Evolutionary conservation across 73 alveolate species (phyloP).

Genomic region (Tetrahymena elliotti): DNA sequence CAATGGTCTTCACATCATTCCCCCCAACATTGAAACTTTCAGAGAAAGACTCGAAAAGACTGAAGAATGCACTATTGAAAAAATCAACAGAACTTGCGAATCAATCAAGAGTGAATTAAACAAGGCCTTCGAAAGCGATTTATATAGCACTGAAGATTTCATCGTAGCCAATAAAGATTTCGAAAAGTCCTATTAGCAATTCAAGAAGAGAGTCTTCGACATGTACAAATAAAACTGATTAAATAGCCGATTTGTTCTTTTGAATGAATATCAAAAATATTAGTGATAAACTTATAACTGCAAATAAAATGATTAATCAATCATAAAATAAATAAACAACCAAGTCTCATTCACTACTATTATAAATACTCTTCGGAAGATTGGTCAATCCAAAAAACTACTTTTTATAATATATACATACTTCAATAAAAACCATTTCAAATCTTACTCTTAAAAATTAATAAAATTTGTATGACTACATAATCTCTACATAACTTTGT

Average conservation of each 20-base stretch:
- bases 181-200: background rate
- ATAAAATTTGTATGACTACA: background rate
- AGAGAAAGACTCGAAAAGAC: background rate
- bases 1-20: background rate
- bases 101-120: background rate
- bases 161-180: background rate
- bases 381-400: background rate
- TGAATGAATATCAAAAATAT: background rate
- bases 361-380: background rate
- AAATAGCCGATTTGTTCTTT: background rate
- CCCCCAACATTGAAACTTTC: background rate
- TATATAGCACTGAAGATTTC: background rate
- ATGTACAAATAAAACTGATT: background rate
- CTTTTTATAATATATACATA: background rate
- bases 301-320: background rate
- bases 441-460: background rate
- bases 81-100: background rate
- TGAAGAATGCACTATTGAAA: background rate
- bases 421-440: background rate
- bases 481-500: background rate
- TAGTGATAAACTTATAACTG: background rate
- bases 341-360: background rate
- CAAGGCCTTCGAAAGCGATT: background rate
- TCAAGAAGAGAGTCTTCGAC: slow-evolving; percentile 1
- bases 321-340: background rate